These are phyloP conservation scores for Amanita pallidorosea DNA, from an alignment of 768 basidiomycete genomes.

Conservation along the genomic window DNA sequence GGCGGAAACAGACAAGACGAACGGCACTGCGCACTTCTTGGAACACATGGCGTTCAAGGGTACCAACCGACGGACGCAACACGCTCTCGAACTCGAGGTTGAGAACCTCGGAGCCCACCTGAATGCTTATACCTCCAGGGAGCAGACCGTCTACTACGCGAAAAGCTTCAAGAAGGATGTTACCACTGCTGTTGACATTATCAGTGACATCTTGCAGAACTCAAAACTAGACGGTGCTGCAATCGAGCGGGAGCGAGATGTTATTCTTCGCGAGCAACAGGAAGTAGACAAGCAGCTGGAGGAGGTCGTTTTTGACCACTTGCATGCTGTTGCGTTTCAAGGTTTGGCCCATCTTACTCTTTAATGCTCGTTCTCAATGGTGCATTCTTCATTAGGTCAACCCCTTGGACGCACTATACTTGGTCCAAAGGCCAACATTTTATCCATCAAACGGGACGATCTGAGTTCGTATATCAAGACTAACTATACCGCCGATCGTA, in stretches of 20 bases:
- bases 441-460: slow-evolving; percentile 89
- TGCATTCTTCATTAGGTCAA: slow-evolving; percentile 49
- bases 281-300: slow-evolving; percentile 98
- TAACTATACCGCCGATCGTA: slow-evolving; percentile 97
- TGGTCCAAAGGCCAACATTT: slow-evolving; percentile 91
- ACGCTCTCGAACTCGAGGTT: slow-evolving; percentile 89
- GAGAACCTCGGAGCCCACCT: slow-evolving; percentile 97
- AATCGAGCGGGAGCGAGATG: slow-evolving; percentile 92
- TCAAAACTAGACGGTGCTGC: slow-evolving; percentile 83
- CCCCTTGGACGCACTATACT: slow-evolving; percentile 95
- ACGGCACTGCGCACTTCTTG: slow-evolving; percentile 96
- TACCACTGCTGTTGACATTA: slow-evolving; percentile 84
- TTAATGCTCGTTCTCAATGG: neutral
- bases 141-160: slow-evolving; percentile 99
- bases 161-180: slow-evolving; percentile 98
- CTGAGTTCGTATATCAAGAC: slow-evolving; percentile 87
- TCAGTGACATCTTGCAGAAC: slow-evolving; percentile 96
- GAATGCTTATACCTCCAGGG: slow-evolving; percentile 96
- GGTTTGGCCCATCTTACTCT: slow-evolving; percentile 37
- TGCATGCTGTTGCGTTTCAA: slow-evolving; percentile 95
- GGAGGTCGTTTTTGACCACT: slow-evolving; percentile 97
- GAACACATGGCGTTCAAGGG: slow-evolving; percentile 99
- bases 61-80: slow-evolving; percentile 79
- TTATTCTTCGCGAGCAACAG: slow-evolving; percentile 94
- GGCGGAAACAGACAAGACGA: slow-evolving; percentile 91